Evolutionary conservation across 257 asterid genomes (phyloP).

Genomic region (Linaria vulgaris): DNA sequence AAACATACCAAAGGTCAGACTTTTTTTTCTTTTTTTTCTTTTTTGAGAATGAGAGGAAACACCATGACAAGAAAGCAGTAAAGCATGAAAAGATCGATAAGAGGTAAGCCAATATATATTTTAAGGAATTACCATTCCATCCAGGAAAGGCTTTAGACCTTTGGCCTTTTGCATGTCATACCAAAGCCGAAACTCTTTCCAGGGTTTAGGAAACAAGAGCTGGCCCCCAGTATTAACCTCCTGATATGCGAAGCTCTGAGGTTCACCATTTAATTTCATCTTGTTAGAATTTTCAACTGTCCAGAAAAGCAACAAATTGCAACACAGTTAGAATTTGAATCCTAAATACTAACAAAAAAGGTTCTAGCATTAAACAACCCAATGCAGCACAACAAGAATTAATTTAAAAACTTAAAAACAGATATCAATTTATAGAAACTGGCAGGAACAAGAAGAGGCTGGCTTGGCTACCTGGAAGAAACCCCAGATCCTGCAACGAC

Average conservation of each 20-base stretch:
- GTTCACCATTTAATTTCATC: conserved; percentile 59
- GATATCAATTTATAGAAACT: too few relatives aligned
- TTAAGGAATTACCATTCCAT: conserved; percentile 71
- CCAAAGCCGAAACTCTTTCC: conserved; percentile 99
- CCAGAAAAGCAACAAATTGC: neutral
- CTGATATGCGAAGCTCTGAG: conserved; percentile 75
- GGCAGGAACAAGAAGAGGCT: too few relatives aligned
- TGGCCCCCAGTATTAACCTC: conserved; percentile 99
- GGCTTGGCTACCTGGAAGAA: conserved; percentile 92
- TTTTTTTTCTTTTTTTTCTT: too few relatives aligned
- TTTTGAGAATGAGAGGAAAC: neutral
- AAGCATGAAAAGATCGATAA: conserved; percentile 16
- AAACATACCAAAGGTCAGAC: conserved; percentile 15
- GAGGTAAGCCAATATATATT: neutral
- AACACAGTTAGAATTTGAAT: neutral
- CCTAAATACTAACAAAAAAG: neutral
- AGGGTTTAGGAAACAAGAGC: conserved; percentile 91
- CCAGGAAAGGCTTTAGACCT: conserved; percentile 75
- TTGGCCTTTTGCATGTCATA: conserved; percentile 73
- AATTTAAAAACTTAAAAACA: neutral
- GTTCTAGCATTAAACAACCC: neutral
- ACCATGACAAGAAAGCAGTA: conserved; percentile 11
- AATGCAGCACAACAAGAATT: neutral
- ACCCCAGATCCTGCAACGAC: conserved; percentile 78
- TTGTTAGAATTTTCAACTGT: conserved; percentile 91